Evolutionary conservation across 768 basidiomycete species (phyloP).

Genomic region (Omphalotus guepiniiformis): DNA sequence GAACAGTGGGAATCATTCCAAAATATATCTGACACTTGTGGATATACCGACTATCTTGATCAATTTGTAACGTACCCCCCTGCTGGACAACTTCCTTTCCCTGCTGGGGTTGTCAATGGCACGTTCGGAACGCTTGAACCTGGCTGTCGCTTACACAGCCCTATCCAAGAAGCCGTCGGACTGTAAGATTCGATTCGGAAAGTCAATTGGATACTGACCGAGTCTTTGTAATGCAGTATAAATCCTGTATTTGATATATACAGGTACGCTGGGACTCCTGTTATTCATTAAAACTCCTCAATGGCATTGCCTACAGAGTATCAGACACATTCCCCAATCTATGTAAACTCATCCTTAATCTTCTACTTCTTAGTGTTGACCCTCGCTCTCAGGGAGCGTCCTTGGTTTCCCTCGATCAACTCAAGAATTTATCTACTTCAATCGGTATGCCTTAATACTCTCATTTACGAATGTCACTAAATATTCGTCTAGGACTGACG

Average conservation of each 20-base stretch:
- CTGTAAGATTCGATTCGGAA: slow-evolving; percentile 29
- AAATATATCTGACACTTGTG: slow-evolving; percentile 46
- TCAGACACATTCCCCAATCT: slow-evolving; percentile 50
- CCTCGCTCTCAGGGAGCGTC: slow-evolving; percentile 41
- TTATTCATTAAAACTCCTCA: background rate
- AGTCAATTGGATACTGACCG: background rate
- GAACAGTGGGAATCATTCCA: slow-evolving; percentile 52
- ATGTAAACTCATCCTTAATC: slow-evolving; percentile 25
- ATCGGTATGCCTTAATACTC: slow-evolving; percentile 27
- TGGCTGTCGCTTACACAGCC: slow-evolving; percentile 42
- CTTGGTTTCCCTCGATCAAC: slow-evolving; percentile 66
- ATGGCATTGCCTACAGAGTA: slow-evolving; percentile 25
- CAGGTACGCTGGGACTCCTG: slow-evolving; percentile 26
- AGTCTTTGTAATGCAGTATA: slow-evolving; percentile 26
- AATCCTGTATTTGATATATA: slow-evolving; percentile 58
- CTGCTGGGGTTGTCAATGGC: slow-evolving; percentile 40
- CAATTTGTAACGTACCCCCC: slow-evolving; percentile 66
- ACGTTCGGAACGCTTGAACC: slow-evolving; percentile 34
- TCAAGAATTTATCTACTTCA: slow-evolving; percentile 54
- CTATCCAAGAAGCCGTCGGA: slow-evolving; percentile 45
- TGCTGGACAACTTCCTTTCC: slow-evolving; percentile 55
- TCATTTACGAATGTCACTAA: background rate
- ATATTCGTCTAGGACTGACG: slow-evolving; percentile 29
- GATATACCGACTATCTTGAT: slow-evolving; percentile 57
- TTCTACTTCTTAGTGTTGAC: background rate